Evolutionary conservation across 2,329 filamentous ascomycete species (phyloP).

Genomic region (Cladosporium phlei): DNA sequence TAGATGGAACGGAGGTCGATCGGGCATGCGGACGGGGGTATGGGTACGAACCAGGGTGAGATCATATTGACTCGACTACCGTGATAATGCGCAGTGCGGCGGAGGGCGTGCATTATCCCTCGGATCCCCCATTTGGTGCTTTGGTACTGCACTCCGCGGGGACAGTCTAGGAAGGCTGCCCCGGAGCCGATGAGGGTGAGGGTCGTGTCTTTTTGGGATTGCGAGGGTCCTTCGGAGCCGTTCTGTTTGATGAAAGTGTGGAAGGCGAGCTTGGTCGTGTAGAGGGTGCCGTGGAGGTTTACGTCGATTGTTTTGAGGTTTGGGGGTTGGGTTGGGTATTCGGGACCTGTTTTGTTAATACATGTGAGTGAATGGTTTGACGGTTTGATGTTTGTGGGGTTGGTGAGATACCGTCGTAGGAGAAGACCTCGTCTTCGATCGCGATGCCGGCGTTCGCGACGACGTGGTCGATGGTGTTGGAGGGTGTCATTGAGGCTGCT

Average conservation of each 20-base stretch:
- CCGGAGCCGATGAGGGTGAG: slow-evolving; percentile 17
- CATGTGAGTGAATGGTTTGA: too few species aligned
- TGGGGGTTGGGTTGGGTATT: slow-evolving; percentile 22
- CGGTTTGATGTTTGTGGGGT: neutral
- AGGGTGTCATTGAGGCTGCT: slow-evolving; percentile 13
- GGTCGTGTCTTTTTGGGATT: slow-evolving; percentile 13
- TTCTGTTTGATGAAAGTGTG: slow-evolving; percentile 30
- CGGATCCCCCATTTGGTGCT: slow-evolving; percentile 36
- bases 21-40: slow-evolving; percentile 35
- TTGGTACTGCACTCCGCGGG: slow-evolving; percentile 32
- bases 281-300: slow-evolving; percentile 18
- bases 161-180: slow-evolving; percentile 17
- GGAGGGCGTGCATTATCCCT: slow-evolving; percentile 36
- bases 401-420: slow-evolving; percentile 7
- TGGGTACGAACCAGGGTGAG: slow-evolving; percentile 32
- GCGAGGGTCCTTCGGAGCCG: slow-evolving; percentile 23
- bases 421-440: slow-evolving; percentile 14
- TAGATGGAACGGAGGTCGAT: too few species aligned
- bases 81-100: slow-evolving; percentile 28
- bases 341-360: slow-evolving; percentile 16
- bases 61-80: slow-evolving; percentile 36
- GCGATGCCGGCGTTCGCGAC: slow-evolving; percentile 19
- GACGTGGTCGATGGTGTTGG: slow-evolving; percentile 18
- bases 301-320: slow-evolving; percentile 20
- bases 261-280: slow-evolving; percentile 20